A percentile compares a stretch with the other conserved stretches of the same genome.
These are phyloP conservation scores for Silene conica DNA, from an alignment of 148 eudicot genomes.

Conservation along the genomic window DNA sequence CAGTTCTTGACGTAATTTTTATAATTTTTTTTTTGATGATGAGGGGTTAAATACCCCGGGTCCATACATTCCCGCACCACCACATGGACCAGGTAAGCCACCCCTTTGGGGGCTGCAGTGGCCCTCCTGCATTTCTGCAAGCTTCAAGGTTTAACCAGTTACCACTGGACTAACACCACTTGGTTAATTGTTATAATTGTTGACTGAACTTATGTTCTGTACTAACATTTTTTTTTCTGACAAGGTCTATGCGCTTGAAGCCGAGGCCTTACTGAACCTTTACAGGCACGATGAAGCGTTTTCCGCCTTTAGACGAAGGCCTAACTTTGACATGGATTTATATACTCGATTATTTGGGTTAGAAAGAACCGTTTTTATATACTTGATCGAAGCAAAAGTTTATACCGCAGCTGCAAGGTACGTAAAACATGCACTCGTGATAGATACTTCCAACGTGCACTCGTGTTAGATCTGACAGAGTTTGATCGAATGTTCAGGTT, in stretches of 20 bases:
- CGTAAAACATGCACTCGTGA: too few relatives aligned
- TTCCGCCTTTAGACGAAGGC: constrained; percentile 31
- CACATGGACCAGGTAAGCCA: too few relatives aligned
- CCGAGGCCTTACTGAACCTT: constrained; percentile 61
- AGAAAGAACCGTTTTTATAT: constrained; percentile 22
- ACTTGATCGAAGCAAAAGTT: constrained; percentile 47
- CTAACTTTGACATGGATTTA: constrained; percentile 35
- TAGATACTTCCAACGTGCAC: too few relatives aligned
- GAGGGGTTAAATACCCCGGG: too few relatives aligned
- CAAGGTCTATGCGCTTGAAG: constrained; percentile 61
- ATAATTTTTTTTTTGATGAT: too few relatives aligned
- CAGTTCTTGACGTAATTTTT: neutral
- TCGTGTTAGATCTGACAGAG: too few relatives aligned
- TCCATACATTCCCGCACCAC: too few relatives aligned
- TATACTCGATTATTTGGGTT: constrained; percentile 46
- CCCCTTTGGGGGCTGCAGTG: too few relatives aligned
- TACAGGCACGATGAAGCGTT: constrained; percentile 63
- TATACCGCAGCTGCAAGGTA: constrained; percentile 62
- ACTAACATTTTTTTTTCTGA: neutral
- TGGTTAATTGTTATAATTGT: too few relatives aligned
- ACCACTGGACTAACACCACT: too few relatives aligned
- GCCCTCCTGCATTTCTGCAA: too few relatives aligned
- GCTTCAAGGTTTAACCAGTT: too few relatives aligned
- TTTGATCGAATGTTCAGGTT: constrained; percentile 32
- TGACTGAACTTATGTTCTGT: constrained; percentile 2